Evolutionary conservation across 2,329 filamentous ascomycete species (phyloP).

Genomic region (Ophiognomonia clavigignenti-juglandacearum): DNA sequence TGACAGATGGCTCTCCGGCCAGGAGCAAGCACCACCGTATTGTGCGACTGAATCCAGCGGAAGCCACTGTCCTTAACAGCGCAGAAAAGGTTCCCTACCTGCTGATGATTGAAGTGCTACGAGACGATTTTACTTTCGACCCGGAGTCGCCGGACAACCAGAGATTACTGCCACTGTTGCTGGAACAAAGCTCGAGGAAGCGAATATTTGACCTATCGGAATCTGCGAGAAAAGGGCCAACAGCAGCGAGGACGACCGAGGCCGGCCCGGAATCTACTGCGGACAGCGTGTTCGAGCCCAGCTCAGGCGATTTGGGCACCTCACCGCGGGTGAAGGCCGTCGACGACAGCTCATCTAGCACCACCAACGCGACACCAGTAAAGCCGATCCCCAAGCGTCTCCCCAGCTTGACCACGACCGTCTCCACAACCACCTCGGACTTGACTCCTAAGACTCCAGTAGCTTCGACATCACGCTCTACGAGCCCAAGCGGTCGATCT

Average conservation of each 20-base stretch:
- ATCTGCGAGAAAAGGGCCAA: slow-evolving; percentile 47
- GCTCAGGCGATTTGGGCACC: slow-evolving; percentile 70
- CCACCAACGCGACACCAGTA: slow-evolving; percentile 22
- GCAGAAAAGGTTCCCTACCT: slow-evolving; percentile 82
- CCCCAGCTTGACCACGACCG: slow-evolving; percentile 57
- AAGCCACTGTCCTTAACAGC: slow-evolving; percentile 81
- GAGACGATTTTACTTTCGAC: slow-evolving; percentile 80
- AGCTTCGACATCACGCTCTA: slow-evolving; percentile 62
- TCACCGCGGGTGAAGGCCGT: slow-evolving; percentile 62
- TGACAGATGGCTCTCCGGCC: slow-evolving; percentile 68
- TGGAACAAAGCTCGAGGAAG: slow-evolving; percentile 53
- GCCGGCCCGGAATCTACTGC: slow-evolving; percentile 39
- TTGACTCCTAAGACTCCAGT: slow-evolving; percentile 66
- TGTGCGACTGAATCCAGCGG: slow-evolving; percentile 75
- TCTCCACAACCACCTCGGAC: slow-evolving; percentile 56
- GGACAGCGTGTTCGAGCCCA: slow-evolving; percentile 82
- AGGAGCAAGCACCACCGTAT: slow-evolving; percentile 78
- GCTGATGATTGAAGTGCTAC: slow-evolving; percentile 76
- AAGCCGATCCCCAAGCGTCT: slow-evolving; percentile 43
- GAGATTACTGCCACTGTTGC: slow-evolving; percentile 53
- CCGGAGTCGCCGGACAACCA: slow-evolving; percentile 70
- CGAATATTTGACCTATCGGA: slow-evolving; percentile 68
- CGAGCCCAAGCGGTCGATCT: slow-evolving; percentile 53
- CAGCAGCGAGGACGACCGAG: slow-evolving; percentile 36
- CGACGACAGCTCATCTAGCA: slow-evolving; percentile 28